phyloP scores from a whole-genome alignment of 129 eudicot genomes.

The Ambrosia trifida region DNA sequence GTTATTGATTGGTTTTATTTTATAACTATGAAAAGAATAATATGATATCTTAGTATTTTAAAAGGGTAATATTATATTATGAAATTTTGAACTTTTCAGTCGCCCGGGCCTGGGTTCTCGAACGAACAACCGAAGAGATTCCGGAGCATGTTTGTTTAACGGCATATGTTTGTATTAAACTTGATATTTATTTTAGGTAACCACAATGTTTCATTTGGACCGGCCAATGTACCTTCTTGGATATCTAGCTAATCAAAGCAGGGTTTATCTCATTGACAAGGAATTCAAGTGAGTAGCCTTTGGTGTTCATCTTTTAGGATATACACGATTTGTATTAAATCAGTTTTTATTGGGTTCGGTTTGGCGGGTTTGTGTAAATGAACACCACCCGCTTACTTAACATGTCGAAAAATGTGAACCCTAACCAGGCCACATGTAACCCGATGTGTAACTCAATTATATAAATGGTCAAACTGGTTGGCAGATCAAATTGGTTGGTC shows the following conservation, averaged over 20 bases:
- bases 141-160: conserved; percentile 8
- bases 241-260: conserved; percentile 91
- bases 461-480: background rate
- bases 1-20: background rate
- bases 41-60: background rate
- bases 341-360: background rate
- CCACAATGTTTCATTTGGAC: conserved; percentile 96
- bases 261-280: conserved; percentile 88
- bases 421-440: background rate
- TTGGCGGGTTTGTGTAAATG: background rate
- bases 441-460: background rate
- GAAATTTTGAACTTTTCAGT: background rate
- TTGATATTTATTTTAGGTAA: conserved; percentile 52
- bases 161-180: background rate
- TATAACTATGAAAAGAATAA: background rate
- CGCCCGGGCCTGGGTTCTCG: no score
- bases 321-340: background rate
- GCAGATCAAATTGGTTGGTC: background rate
- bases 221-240: conserved; percentile 97
- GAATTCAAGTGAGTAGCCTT: conserved; percentile 80
- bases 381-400: background rate
- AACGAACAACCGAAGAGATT: no score
- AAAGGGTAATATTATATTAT: background rate
- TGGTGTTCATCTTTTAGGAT: conserved; percentile 16
- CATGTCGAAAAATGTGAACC: background rate